Base-by-base conservation (phyloP, 2,329 filamentous ascomycete species). In the Aspergillus tanneri region DNA sequence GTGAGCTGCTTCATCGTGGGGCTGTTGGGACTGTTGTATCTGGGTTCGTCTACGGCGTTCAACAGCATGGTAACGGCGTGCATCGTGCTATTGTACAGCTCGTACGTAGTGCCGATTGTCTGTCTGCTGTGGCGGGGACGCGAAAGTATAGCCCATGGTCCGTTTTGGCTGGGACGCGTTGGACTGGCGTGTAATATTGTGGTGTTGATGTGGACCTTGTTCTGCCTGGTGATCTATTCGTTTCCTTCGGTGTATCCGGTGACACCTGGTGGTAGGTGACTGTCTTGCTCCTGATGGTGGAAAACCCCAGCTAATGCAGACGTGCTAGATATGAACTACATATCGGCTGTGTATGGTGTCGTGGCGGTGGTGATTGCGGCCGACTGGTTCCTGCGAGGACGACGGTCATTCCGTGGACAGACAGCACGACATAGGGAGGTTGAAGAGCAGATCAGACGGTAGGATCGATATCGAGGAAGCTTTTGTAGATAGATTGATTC, bases 61-160 rank as follows among this genome's bases (percentile, higher is more conserved):
- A 70, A 69, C 52, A 71, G 69, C 10, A 69, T 75, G 44, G 64
- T 72, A 4, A 68, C 69, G 1, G 74, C 73, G 11, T 75, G 75
- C 14, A 75, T 78, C 30, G 65, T 70, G 1, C 54, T 76, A 9
- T 77, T 80, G 64, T 75, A 72, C 51, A 58, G 74, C 19, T 71
- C 72, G 1, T 77, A 78, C 50, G 56, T 73, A 5, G 68, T 77
- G 34, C 77, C 76, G 0, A 69, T 78, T 22, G 46, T 72, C 27
- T 76, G 71, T 45, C 66, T 77, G 19, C 64, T 78, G 8, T 53
- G 71, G 37, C 63, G 64, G 21, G 74, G 75, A 18, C 69, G 75
- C 38, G 54, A 69, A n/a, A 71, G 63, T 41, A 70, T 77, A 54
- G 35, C 46, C 1, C 68, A 68, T 43, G 73, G 73, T 0, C 72